Percentiles rank a stretch among this genome's conserved stretches.
Evolutionary conservation across 2,329 filamentous ascomycete species (phyloP).

Genomic region (Pseudocercospora cruenta): DNA sequence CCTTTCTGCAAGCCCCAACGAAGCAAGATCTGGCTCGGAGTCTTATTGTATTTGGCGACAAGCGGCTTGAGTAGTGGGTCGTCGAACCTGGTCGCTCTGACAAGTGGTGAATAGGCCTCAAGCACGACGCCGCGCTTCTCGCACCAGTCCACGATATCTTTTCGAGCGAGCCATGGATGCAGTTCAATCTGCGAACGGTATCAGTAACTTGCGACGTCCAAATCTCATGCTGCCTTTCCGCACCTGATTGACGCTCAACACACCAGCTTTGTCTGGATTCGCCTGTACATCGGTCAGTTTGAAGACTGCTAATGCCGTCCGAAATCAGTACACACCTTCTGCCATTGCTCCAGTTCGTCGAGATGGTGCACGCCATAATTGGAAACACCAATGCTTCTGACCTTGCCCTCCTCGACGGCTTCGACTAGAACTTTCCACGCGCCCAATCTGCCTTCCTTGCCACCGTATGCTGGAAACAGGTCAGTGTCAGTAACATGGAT

Average conservation of each 20-base stretch:
- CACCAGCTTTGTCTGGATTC: conserved; percentile 60
- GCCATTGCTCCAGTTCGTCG: conserved; percentile 57
- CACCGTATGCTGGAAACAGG: conserved; percentile 50
- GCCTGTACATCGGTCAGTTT: conserved; percentile 10
- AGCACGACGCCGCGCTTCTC: conserved; percentile 54
- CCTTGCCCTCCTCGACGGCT: conserved; percentile 55
- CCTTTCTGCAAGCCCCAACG: conserved; percentile 66
- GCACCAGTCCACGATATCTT: conserved; percentile 80
- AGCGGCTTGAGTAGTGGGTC: conserved; percentile 58
- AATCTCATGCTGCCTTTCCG: not conserved
- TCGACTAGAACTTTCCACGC: conserved; percentile 60
- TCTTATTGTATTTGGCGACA: conserved; percentile 61
- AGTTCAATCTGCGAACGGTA: conserved; percentile 61
- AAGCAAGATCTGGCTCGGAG: conserved; percentile 60
- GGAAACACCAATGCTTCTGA: conserved; percentile 57
- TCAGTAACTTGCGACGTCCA: not conserved
- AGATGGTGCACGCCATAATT: conserved; percentile 62
- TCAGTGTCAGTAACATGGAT: not conserved
- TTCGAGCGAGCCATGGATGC: conserved; percentile 83
- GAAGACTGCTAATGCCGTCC: not conserved
- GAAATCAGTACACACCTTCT: conserved; percentile 42
- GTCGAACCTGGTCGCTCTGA: conserved; percentile 51
- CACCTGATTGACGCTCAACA: conserved; percentile 79
- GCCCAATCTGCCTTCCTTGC: conserved; percentile 53
- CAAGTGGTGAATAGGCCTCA: conserved; percentile 52